Conservation (phyloP, 2,329 filamentous ascomycete species). For the Aschersonia sp. region DNA sequence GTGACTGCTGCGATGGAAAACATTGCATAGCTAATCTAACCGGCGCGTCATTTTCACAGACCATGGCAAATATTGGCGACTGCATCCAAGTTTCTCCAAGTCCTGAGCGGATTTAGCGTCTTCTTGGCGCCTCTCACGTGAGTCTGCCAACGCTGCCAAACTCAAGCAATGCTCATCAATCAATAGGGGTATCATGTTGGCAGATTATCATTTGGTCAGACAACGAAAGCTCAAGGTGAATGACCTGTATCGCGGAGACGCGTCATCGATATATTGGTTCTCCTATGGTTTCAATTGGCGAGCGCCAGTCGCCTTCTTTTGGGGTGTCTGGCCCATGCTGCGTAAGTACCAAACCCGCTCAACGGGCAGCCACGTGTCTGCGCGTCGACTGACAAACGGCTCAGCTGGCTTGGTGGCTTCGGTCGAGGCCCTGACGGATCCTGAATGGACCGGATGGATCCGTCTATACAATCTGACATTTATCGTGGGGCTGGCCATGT, state of each 20-base stretch:
- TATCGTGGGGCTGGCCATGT: conserved; percentile 18
- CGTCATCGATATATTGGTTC: conserved; percentile 22
- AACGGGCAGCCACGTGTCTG: neutral
- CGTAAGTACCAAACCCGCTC: conserved; percentile 3
- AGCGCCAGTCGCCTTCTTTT: conserved; percentile 16
- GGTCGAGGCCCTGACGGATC: conserved; percentile 7
- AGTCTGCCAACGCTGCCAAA: neutral
- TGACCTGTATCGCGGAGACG: conserved; percentile 18
- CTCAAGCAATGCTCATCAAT: conserved; percentile 1
- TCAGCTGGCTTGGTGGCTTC: conserved; percentile 11
- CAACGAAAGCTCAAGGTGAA: conserved; percentile 20
- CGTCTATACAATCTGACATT: conserved; percentile 26
- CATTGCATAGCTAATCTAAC: neutral
- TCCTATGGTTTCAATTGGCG: conserved; percentile 20
- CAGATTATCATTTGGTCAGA: conserved; percentile 16
- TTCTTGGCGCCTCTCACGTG: conserved; percentile 10
- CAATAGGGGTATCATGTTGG: conserved; percentile 12
- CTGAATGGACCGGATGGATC: conserved; percentile 15
- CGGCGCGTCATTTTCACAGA: conserved; percentile 1
- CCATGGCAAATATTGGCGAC: conserved; percentile 15
- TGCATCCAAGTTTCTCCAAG: conserved; percentile 11
- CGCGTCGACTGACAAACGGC: neutral
- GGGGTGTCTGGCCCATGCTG: conserved; percentile 14
- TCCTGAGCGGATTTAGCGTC: conserved; percentile 12
- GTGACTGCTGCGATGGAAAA: too few species aligned